Evolutionary conservation across 2,329 filamentous ascomycete species (phyloP).

Genomic region (Apiospora saccharicola): DNA sequence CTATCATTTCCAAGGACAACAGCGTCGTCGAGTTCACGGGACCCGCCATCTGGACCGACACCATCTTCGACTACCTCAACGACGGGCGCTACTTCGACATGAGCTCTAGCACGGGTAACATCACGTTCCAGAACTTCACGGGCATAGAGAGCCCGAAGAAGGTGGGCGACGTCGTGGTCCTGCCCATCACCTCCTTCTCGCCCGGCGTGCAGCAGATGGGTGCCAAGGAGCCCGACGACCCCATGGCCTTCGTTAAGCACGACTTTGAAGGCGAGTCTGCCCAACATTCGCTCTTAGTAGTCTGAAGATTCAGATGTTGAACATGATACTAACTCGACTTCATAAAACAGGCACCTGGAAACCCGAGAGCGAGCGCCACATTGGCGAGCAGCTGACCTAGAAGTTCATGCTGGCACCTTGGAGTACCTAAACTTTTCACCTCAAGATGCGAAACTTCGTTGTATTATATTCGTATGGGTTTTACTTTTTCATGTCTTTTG

Average conservation of each 20-base stretch:
- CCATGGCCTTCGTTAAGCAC: constrained; percentile 97
- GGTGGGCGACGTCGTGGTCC: constrained; percentile 89
- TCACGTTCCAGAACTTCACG: constrained; percentile 89
- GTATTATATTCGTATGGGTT: constrained; percentile 19
- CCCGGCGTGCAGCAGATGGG: constrained; percentile 95
- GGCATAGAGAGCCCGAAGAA: constrained; percentile 84
- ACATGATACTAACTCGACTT: neutral
- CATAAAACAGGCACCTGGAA: constrained; percentile 73
- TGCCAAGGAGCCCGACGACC: constrained; percentile 85
- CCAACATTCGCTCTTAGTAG: neutral
- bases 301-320: constrained; percentile 30
- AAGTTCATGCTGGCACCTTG: constrained; percentile 34
- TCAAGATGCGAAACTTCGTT: neutral
- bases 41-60: constrained; percentile 93
- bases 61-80: constrained; percentile 92
- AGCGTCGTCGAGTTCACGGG: constrained; percentile 93
- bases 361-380: constrained; percentile 74
- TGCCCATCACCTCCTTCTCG: constrained; percentile 97
- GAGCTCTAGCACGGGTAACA: constrained; percentile 71
- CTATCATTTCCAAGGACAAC: constrained; percentile 63
- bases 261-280: constrained; percentile 84
- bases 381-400: constrained; percentile 57
- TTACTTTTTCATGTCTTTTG: constrained; percentile 11
- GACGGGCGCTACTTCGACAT: constrained; percentile 88
- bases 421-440: constrained; percentile 18